Base-by-base conservation (phyloP, 352 stramenopile species). In the Phytophthora ohioensis region DNA sequence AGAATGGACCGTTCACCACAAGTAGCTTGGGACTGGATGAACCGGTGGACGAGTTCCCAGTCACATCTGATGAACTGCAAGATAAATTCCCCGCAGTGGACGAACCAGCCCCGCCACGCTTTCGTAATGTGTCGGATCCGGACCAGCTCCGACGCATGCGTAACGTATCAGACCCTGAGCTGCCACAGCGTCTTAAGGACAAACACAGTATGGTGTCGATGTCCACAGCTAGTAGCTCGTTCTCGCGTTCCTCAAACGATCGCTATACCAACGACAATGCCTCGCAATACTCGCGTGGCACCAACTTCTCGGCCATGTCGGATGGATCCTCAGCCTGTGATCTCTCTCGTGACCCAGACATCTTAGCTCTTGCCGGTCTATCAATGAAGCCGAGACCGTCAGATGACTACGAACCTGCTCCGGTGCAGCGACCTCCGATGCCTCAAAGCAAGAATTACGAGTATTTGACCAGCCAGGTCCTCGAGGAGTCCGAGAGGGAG, bases 211-310 rank as follows among this genome's bases (percentile, higher is more conserved):
- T 79, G 53, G 69, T 83, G 55, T 90, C 81, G 12, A 82, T 89
- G 71, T 91, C 83, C n/a, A 88, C 78, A 6, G 69, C 71, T 1
- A 90, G 81, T 60, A 91, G 81, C 49, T 82, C 81, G 11, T 86
- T 88, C 46, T 81, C 73, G 30, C 69, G 69, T 34, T 73, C 73
- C 3, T 81, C 73, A 5, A 43, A 80, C 27, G 73, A 80, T 52
- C 69, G 64, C n/a, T 72, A 58, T 10, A 67, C 62, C 9, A 77
- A 74, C 53, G 73, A 81, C 43, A 81, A 59, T 13, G 70, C 47
- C 13, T 81, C 69, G 5, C 69, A 78, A 43, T 78, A 73, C 46
- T 81, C 65, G 5, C 73, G 69, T 15, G 65, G 65, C 17, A 81
- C 73, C 11, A 83, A 78, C 42, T 79, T 85, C 32, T 83, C 81